Evolutionary conservation across 768 basidiomycete species (phyloP), one percentile per base, ranked within the genome.

Genomic region (Termitomyces sp.): DNA sequence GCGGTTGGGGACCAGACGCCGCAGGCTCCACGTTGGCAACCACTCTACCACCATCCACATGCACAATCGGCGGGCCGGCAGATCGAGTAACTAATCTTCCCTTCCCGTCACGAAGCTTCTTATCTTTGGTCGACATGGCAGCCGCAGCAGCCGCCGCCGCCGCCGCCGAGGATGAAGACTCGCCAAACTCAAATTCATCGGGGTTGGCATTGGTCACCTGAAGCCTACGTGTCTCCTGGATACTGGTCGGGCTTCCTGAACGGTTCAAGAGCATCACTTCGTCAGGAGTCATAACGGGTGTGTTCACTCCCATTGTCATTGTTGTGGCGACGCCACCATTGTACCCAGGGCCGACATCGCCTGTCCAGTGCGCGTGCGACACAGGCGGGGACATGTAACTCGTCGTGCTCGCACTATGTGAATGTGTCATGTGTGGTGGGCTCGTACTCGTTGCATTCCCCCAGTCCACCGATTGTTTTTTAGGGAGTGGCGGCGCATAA

Each of bases 231-330:
- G 65, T 70, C 53, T 78, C 74, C 55, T 72, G 72, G 55, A 76
- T 59, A 59, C 73, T 76, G 57, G 72, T 70, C n/a, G 77, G 77
- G 57, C 75, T 79, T 6, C 76, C 76, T 0, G 72, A 60, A 18
- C 77, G 74, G 22, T 64, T 57, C 50, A 61, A 63, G 3, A 63
- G 36, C n/a, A 34, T 20, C 2, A 32, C 34, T 37, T 65, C 57
- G 61, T 69, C 53, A 29, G 58, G 32, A 13, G 50, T 43, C 52
- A 48, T 48, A 20, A 48, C 46, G 2, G 58, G 46, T 4, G 32
- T 29, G 49, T 52, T 20, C 24, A 53, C 55, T 39, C 37, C 53
- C 59, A 60, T 59, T 32, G 46, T 24, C 46, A 56, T 41, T n/a
- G 53, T 63, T 59, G 36, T 24, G 56, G 64, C 57, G 61, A 64